Conservation (phyloP, 441 rosid species). For the Erodium chrysanthum region DNA sequence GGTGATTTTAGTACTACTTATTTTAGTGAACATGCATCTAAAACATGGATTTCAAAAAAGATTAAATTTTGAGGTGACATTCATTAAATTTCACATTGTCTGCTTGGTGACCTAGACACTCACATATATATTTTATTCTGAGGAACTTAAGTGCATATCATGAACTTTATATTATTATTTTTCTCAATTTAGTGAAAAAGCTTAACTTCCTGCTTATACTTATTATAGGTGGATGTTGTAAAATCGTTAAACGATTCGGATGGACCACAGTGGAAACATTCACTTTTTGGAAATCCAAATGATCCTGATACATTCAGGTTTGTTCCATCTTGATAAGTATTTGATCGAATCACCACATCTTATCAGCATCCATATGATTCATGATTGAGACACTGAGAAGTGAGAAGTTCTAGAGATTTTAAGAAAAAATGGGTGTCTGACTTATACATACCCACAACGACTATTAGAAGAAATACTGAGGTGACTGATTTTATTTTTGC, state of each 20-base stretch:
- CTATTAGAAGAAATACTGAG: neutral
- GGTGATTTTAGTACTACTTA: too few species aligned
- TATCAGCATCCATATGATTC: neutral
- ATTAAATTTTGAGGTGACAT: neutral
- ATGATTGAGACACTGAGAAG: neutral
- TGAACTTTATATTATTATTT: neutral
- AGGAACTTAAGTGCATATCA: neutral
- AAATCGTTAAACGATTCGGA: slow-evolving; percentile 75
- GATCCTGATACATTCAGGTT: slow-evolving; percentile 92
- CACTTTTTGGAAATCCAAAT: slow-evolving; percentile 94
- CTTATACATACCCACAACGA: neutral
- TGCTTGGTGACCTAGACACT: slow-evolving; percentile 6
- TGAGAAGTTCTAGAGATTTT: neutral
- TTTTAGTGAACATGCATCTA: neutral
- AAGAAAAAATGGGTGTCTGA: neutral
- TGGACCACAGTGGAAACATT: slow-evolving; percentile 79
- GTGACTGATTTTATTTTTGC: neutral
- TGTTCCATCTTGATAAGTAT: slow-evolving; percentile 11
- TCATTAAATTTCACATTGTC: neutral
- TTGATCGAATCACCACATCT: neutral
- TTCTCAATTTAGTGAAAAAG: neutral
- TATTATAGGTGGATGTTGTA: slow-evolving; percentile 68
- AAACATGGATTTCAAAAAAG: neutral
- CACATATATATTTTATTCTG: neutral
- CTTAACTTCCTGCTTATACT: slow-evolving; percentile 17